Evolutionary conservation across 1,139 yeast genomes (phyloP).

Genomic region (Yarrowia galli): DNA sequence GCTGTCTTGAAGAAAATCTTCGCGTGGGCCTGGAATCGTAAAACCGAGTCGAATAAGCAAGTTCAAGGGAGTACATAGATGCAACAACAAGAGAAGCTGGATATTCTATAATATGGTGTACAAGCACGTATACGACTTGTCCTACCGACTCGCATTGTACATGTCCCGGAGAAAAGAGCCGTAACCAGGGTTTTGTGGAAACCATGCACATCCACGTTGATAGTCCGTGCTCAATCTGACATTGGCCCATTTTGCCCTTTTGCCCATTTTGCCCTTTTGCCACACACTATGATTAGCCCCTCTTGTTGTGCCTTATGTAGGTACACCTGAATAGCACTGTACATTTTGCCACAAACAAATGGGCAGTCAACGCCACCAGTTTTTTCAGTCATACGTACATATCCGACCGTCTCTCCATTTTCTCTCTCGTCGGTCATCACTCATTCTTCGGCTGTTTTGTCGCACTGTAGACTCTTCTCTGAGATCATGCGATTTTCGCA

Average conservation of each 20-base stretch:
- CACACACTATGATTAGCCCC: not conserved
- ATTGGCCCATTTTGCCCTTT: not conserved
- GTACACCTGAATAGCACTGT: not conserved
- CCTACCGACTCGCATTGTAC: not conserved
- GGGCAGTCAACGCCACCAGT: not conserved
- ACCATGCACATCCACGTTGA: conserved; percentile 22
- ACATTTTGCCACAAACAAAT: not conserved
- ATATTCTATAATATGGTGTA: no score
- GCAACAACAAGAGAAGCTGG: no score
- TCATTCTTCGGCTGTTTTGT: no score
- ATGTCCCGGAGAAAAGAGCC: conserved; percentile 4
- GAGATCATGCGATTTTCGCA: conserved; percentile 16
- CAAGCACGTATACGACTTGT: no score
- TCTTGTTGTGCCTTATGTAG: not conserved
- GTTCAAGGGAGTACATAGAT: no score
- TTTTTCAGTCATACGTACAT: not conserved
- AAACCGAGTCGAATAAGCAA: no score
- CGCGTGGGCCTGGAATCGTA: no score
- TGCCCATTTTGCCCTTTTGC: not conserved
- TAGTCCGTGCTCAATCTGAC: conserved; percentile 4
- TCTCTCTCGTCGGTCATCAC: no score
- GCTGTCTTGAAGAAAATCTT: no score
- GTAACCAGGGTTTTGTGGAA: conserved; percentile 2
- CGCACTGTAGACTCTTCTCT: not conserved
- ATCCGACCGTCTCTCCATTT: no score